Conservation (phyloP, 2,329 filamentous ascomycete species). For the Colletotrichum spaethianum region DNA sequence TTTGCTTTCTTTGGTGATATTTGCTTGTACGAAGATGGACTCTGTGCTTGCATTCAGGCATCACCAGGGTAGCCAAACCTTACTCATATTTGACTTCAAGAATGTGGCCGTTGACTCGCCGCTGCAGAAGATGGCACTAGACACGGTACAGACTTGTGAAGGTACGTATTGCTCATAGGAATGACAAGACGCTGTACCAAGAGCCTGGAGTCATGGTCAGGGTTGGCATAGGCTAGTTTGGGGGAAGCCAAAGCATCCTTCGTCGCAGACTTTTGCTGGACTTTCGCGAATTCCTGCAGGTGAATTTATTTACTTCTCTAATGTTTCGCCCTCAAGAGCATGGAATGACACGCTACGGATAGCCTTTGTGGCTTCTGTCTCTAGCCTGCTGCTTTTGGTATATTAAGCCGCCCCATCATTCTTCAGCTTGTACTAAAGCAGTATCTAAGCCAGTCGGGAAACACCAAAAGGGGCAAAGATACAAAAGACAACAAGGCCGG, state of each 20-base stretch:
- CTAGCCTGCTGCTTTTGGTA: conserved; percentile 62
- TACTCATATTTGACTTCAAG: conserved; percentile 46
- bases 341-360: conserved; percentile 66
- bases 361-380: conserved; percentile 63
- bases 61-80: too few relatives aligned
- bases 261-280: neutral
- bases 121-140: conserved; percentile 64
- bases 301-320: conserved; percentile 51
- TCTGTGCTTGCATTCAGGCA: neutral
- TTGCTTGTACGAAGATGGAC: conserved; percentile 5
- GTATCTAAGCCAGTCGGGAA: conserved; percentile 64
- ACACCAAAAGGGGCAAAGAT: conserved; percentile 60
- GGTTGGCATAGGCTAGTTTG: conserved; percentile 54
- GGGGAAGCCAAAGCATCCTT: conserved; percentile 11
- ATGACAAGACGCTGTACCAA: conserved; percentile 56
- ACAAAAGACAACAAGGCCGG: conserved; percentile 59
- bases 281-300: conserved; percentile 43
- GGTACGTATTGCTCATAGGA: conserved; percentile 60
- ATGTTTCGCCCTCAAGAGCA: conserved; percentile 60
- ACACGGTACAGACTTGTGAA: conserved; percentile 65
- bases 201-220: conserved; percentile 57
- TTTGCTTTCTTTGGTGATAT: conserved; percentile 55
- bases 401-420: conserved; percentile 59
- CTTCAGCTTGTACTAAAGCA: conserved; percentile 63
- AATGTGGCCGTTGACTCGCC: conserved; percentile 54